These are phyloP conservation scores for Cercospora zeina DNA, from an alignment of 2,329 filamentous ascomycete genomes.

Conservation along the genomic window DNA sequence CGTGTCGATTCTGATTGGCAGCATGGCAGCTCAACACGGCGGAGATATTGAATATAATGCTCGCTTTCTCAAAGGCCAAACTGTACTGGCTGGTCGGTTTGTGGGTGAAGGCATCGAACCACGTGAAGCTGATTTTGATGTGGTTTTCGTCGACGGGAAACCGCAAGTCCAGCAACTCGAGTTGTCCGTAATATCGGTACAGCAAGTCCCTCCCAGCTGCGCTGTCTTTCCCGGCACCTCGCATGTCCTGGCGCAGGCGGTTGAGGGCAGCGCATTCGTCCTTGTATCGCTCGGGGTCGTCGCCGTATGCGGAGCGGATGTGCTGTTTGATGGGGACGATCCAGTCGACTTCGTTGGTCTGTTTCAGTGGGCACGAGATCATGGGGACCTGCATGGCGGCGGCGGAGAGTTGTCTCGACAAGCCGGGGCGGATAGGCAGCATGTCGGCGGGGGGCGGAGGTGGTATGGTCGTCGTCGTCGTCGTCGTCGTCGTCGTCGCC, in stretches of 20 bases:
- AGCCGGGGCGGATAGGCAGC: constrained; percentile 41
- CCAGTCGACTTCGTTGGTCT: constrained; percentile 99
- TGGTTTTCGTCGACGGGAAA: constrained; percentile 98
- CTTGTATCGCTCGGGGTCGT: constrained; percentile 92
- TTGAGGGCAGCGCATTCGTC: constrained; percentile 96
- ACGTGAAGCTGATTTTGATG: constrained; percentile 98
- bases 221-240: constrained; percentile 94
- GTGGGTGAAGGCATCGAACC: constrained; percentile 99
- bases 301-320: constrained; percentile 90
- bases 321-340: constrained; percentile 86
- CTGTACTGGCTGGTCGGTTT: constrained; percentile 97
- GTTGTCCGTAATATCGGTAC: constrained; percentile 96
- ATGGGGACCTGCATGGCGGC: constrained; percentile 84
- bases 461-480: too few species aligned
- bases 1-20: constrained; percentile 84
- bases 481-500: not conserved
- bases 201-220: constrained; percentile 88
- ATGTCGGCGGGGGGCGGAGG: constrained; percentile 23
- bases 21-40: constrained; percentile 95
- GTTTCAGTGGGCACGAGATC: constrained; percentile 88
- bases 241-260: constrained; percentile 94
- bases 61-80: constrained; percentile 95
- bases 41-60: constrained; percentile 99
- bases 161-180: constrained; percentile 88
- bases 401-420: constrained; percentile 39